These are phyloP conservation scores for Cutaneotrichosporon mucoides DNA, from an alignment of 1,284 basidiomycete genomes.

Conservation along the genomic window DNA sequence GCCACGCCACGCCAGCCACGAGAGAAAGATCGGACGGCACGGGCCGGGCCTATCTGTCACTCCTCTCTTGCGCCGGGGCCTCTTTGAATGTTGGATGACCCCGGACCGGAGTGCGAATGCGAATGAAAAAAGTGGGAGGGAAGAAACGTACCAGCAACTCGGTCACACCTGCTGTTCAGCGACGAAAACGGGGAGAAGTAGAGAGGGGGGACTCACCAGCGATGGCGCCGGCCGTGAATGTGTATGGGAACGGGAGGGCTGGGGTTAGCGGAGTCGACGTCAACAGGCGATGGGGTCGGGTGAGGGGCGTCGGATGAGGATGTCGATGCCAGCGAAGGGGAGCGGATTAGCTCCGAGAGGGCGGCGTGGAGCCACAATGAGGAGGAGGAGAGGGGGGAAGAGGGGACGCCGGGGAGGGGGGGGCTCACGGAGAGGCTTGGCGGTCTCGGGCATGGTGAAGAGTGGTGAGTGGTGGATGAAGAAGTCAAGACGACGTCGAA, in stretches of 20 bases:
- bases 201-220: slow-evolving; percentile 56
- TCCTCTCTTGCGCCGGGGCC: no score
- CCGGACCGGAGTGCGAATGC: no score
- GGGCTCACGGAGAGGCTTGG: slow-evolving; percentile 10
- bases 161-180: slow-evolving; percentile 51
- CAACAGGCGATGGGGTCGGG: not conserved
- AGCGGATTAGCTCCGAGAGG: not conserved
- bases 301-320: not conserved
- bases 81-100: no score
- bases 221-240: slow-evolving; percentile 85
- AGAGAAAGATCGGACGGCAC: no score
- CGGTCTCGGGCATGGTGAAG: slow-evolving; percentile 4
- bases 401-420: no score
- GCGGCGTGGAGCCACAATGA: no score
- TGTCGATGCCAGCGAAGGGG: not conserved
- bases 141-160: slow-evolving; percentile 88
- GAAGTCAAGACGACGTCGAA: not conserved
- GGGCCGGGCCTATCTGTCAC: no score
- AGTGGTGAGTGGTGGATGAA: not conserved
- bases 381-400: no score
- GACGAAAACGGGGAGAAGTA: not conserved
- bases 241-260: slow-evolving; percentile 71
- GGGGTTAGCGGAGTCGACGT: not conserved
- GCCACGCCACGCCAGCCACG: no score
- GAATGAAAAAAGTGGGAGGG: no score